A percentile compares a stretch with the other conserved stretches of the same genome.
Conservation (phyloP, 805 yeast species). For the Saccharomycopsis vini region DNA sequence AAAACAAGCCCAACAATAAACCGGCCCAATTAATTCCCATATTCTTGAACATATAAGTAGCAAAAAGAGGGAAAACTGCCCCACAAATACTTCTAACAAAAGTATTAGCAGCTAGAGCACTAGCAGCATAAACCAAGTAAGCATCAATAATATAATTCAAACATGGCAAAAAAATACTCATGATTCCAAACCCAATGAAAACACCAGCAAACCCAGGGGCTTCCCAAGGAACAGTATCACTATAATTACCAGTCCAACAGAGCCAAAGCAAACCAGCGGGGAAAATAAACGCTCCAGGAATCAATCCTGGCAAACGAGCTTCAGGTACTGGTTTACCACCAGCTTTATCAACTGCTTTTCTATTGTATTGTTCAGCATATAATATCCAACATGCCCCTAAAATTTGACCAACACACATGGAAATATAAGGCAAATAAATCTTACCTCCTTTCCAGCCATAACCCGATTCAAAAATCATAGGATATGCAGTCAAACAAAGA, state of each 20-base stretch:
- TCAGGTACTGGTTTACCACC: slow-evolving; percentile 65
- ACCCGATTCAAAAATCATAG: slow-evolving; percentile 54
- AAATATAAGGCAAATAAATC: slow-evolving; percentile 71
- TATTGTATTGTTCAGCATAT: slow-evolving; percentile 44
- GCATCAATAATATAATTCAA: slow-evolving; percentile 67
- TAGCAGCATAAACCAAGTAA: slow-evolving; percentile 64
- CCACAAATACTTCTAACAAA: slow-evolving; percentile 61
- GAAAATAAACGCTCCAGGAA: slow-evolving; percentile 60
- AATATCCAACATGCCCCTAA: slow-evolving; percentile 47
- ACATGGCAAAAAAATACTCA: slow-evolving; percentile 59
- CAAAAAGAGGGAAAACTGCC: slow-evolving; percentile 65
- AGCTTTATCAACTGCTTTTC: slow-evolving; percentile 37
- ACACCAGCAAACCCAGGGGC: slow-evolving; percentile 61
- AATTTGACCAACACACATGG: slow-evolving; percentile 59
- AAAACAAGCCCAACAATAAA: slow-evolving; percentile 54
- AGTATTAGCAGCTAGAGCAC: slow-evolving; percentile 69
- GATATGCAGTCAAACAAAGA: slow-evolving; percentile 65
- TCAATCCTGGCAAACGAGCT: slow-evolving; percentile 69
- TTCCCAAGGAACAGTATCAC: slow-evolving; percentile 65
- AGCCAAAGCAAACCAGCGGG: slow-evolving; percentile 80
- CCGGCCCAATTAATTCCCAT: slow-evolving; percentile 80
- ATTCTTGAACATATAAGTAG: slow-evolving; percentile 56
- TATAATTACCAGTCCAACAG: slow-evolving; percentile 80
- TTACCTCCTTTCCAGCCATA: slow-evolving; percentile 58
- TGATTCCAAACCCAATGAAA: slow-evolving; percentile 58